Evolutionary conservation across 106 monocot genomes (phyloP), one percentile per base, ranked within the genome.

Genomic region (Dioscorea alata): DNA sequence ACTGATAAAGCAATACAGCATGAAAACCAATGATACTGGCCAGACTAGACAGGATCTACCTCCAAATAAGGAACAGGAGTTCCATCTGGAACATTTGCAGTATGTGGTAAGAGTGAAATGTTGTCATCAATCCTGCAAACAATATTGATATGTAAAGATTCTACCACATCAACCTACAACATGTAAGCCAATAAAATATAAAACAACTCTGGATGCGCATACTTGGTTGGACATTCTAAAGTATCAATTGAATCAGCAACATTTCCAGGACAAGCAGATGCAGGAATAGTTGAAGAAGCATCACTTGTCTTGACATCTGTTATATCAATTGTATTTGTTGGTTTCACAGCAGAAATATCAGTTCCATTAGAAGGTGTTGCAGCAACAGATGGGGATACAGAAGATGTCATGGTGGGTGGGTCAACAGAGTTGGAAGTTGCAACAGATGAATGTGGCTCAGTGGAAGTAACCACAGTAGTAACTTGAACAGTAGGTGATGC

Each of bases 51-150:
- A 48, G 7, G 48, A 8, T 52, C 57, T 58, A 69, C 69, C 69
- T 69, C 69, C 33, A 58, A 10, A 69, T 69, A 56, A 18, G 22
- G 33, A 9, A 33, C 33, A 59, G 69, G 58, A 33, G 33, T 20
- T 57, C n/a, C 58, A 35, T 57, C 57, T 12, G 25, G 20, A 4
- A 69, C 33, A 57, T 33, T 13, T 35, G 9, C 20, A 59, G 2
- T 32, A 59, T 13, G 18, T 15, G 32, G 33, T 4, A 13, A 22
- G 35, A 57, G 21, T 59, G 52, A 24, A 59, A 35, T 34, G 13
- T 19, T 33, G 22, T 23, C 23, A 12, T 69, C 35, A 59, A 33
- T 59, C 19, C 69, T 69, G 57, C 21, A 53, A 23, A 53, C 33
- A 22, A 48, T 20, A 20, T 65, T 17, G 48, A 65, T 33, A 33